Percentiles rank a stretch among this genome's conserved stretches.
phyloP scores from a whole-genome alignment of 345 rosid genomes.

The Syzygium aromaticum region DNA sequence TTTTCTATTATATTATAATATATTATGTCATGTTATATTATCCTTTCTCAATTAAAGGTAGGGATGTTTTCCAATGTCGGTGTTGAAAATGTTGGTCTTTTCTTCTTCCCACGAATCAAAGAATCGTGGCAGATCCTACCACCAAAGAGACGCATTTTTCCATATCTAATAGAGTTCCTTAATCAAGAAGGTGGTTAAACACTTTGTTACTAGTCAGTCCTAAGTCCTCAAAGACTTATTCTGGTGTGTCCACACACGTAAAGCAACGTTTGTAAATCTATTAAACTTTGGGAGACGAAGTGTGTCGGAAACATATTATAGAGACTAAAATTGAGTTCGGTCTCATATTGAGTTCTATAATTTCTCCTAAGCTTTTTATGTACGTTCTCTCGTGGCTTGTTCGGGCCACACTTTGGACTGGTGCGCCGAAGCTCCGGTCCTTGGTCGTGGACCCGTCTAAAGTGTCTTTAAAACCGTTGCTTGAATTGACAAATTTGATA shows the following conservation, averaged over 20 bases:
- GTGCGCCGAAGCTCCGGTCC: not conserved
- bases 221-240: not conserved
- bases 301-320: not conserved
- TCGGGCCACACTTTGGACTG: no score
- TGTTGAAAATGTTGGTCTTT: no score
- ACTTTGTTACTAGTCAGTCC: not conserved
- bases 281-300: not conserved
- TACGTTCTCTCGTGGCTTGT: not conserved
- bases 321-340: not conserved
- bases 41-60: no score
- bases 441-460: not conserved
- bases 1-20: no score
- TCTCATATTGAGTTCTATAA: not conserved
- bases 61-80: no score
- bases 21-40: no score
- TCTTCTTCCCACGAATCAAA: not conserved
- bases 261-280: not conserved
- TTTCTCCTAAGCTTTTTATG: not conserved
- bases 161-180: no score
- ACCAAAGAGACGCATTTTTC: not conserved
- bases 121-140: not conserved
- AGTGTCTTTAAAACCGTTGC: not conserved
- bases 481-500: not conserved
- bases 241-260: not conserved
- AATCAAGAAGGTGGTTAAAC: no score